Conservation (phyloP, 208 protist genomes). For the Wallacemonas collosoma region DNA sequence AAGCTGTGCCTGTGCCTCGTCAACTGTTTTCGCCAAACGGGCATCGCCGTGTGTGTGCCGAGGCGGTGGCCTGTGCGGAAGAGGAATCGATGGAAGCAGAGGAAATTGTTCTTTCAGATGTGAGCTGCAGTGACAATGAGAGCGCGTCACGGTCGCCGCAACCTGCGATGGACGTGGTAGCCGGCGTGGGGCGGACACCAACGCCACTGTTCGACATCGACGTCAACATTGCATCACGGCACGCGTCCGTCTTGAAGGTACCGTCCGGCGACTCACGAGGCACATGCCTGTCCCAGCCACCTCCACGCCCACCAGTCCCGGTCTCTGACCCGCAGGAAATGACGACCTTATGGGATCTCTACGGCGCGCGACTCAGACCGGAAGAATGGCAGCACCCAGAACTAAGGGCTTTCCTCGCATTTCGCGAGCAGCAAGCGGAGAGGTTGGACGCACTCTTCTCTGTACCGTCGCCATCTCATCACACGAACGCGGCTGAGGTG, state of each 20-base stretch:
- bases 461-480: neutral
- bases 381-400: neutral
- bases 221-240: neutral
- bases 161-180: no score
- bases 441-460: neutral
- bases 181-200: neutral
- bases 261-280: no score
- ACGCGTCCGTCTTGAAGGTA: neutral
- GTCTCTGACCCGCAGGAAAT: neutral
- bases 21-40: neutral
- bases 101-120: conserved; percentile 12
- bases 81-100: neutral
- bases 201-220: conserved; percentile 5
- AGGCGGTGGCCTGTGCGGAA: no score
- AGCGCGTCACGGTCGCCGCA: no score
- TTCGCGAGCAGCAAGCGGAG: neutral
- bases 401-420: neutral
- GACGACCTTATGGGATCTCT: neutral
- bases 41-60: no score
- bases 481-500: neutral
- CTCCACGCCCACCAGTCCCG: neutral
- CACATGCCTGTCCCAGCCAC: no score
- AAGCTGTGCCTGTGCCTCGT: neutral
- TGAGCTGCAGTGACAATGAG: conserved; percentile 9
- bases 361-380: neutral